Base-by-base conservation (phyloP, 2,329 filamentous ascomycete genomes). In the Zasmidium citrigriseum region DNA sequence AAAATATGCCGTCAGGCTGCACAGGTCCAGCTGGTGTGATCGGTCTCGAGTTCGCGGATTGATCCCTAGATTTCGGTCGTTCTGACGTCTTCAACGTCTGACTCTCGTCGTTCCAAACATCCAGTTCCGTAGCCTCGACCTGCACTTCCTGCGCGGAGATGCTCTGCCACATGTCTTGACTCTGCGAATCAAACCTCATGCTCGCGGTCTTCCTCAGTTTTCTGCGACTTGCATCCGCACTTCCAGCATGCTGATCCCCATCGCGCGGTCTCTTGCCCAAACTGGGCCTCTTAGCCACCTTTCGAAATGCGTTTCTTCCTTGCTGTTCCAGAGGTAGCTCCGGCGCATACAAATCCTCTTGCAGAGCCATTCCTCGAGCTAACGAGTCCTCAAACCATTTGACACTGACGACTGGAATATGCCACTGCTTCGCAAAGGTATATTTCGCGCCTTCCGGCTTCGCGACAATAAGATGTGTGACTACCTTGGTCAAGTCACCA, bases 121-220 rank as follows among this genome's bases (percentile, higher is more conserved):
- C 61, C 52, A 59, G 23, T 55, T 63, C 63, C 4, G 64, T 60
- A 11, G 60, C 55, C 25, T 64, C 65, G 11, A 62, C 58, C 22
- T 61, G 58, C 12, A 59, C 59, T 14, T 73, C 73, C 9, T 69
- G 68, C 53, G 70, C 73, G 29, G 95, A 83, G 59, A 99, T 96
- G 67, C 96, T 91, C 4, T 89, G 89, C 93, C 93, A 98, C n/a
- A 98, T 82, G 24, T 86, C 87, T 67, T 93, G 87, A 65, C 87
- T 89, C 68, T 97, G 92, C 51, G 83, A 89, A 58, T 83, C 87
- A 27, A 98, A 78, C 72, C 91, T 93, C 70, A 89, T 87, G 73
- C 93, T 97, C 21, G 93, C 90, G 4, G 90, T 92, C 68, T 93
- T 89, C 65, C 95, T 86, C 64, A 99, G 76, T 76, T 97, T 98